Evolutionary conservation across 2,329 filamentous ascomycete genomes (phyloP), one percentile per base, ranked within the genome.

Genomic region (Ophioceras dolichostomum): DNA sequence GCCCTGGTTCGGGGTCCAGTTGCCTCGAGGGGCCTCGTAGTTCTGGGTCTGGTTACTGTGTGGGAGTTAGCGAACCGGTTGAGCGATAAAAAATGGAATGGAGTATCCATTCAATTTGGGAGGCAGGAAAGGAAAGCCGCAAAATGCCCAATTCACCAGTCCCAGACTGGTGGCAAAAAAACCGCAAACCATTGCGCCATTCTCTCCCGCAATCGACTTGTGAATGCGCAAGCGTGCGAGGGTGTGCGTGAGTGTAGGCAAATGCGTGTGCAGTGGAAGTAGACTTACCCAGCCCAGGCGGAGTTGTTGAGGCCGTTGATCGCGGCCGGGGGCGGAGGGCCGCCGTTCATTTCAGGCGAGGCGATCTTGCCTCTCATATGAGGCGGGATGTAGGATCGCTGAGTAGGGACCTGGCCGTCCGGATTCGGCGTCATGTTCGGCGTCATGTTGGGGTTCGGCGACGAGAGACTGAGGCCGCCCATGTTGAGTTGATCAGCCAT

Each of bases 401-500:
- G 51, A 19, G 47, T 49, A 44, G 46, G 52, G 46, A 41, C 50
- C 35, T 43, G 44, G 37, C 45, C 48, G 33, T 52, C 48, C 38
- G 22, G 8, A 26, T 26, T 56, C 53, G 34, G 49, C 46, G 39
- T 53, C 58, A 22, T 59, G 58, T n/a, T n/a, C n/a, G n/a, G n/a
- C n/a, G n/a, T n/a, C n/a, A n/a, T n/a, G n/a, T n/a, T n/a, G n/a
- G n/a, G n/a, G n/a, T n/a, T n/a, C n/a, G 41, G 58, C 57, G 40
- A 7, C 12, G 62, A 76, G 46, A 89, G 67, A 61, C 65, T 79
- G 53, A 89, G 68, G 57, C 77, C 76, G 57, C 70, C 73, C 74
- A 89, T 87, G 68, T 86, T 85, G 53, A 91, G 73, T 68, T 88
- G 79, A 54, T 85, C 81, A 59, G 82, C 82, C 82, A 87, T 87